These are phyloP conservation scores for Triglochin maritima DNA, from an alignment of 106 monocot species.

Conservation along the genomic window DNA sequence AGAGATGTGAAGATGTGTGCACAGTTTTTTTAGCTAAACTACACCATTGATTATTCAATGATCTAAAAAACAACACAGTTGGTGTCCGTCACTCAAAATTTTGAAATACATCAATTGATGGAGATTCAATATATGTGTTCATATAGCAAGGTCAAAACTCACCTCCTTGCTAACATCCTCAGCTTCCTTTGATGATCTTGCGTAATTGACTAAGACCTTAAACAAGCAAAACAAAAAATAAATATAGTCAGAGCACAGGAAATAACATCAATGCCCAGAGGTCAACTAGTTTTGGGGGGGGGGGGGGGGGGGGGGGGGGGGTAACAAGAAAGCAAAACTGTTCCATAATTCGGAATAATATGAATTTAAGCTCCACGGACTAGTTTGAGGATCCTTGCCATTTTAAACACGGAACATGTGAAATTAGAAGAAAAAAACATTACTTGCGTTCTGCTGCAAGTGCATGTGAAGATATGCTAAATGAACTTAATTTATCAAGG, in stretches of 20 bases:
- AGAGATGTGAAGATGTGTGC: too few relatives aligned
- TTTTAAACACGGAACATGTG: too few relatives aligned
- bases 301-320: not conserved
- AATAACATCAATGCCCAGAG: not conserved
- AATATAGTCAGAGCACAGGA: not conserved
- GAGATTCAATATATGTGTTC: too few relatives aligned
- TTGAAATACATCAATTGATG: too few relatives aligned
- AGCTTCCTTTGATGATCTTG: slow-evolving; percentile 92
- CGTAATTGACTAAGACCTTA: slow-evolving; percentile 97
- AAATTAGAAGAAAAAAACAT: too few relatives aligned
- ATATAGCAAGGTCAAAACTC: slow-evolving; percentile 1
- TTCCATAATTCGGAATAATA: not conserved
- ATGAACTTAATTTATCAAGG: too few relatives aligned
- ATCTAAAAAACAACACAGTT: too few relatives aligned
- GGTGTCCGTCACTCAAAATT: too few relatives aligned
- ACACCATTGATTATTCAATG: too few relatives aligned
- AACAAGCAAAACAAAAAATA: slow-evolving; percentile 2
- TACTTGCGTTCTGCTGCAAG: not conserved
- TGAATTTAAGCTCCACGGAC: not conserved
- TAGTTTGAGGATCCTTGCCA: not conserved
- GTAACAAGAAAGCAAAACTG: not conserved
- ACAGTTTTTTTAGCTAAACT: too few relatives aligned
- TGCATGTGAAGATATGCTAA: too few relatives aligned
- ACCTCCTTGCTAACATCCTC: slow-evolving; percentile 83
- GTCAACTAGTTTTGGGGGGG: not conserved